phyloP scores from a whole-genome alignment of 1,284 basidiomycete genomes.

The Pholiota adiposa region DNA sequence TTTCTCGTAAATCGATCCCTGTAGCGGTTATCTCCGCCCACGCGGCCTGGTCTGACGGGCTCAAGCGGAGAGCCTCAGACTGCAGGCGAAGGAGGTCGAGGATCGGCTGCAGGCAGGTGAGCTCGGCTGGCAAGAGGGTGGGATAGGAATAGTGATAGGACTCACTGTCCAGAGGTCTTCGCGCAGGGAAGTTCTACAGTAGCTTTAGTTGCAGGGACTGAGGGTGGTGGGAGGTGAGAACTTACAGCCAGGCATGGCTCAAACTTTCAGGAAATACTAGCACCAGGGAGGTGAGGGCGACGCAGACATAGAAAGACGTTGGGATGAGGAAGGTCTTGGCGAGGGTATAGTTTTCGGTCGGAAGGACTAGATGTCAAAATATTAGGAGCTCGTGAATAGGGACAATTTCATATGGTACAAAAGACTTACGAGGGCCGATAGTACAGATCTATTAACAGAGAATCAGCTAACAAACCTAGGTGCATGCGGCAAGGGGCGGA shows the following conservation, averaged over 20 bases:
- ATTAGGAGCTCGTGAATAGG: constrained; percentile 13
- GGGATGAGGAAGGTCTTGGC: constrained; percentile 63
- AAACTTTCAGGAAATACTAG: constrained; percentile 78
- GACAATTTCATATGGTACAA: no score
- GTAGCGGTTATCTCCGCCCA: constrained; percentile 35
- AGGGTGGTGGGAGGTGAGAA: neutral
- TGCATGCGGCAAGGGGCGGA: neutral
- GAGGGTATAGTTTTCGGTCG: constrained; percentile 66
- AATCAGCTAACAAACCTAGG: neutral
- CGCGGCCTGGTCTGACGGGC: constrained; percentile 35
- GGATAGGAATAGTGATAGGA: no score
- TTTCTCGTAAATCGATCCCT: constrained; percentile 28
- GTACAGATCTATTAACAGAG: constrained; percentile 43
- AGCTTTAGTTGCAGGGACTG: neutral
- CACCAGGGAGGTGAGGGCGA: constrained; percentile 58
- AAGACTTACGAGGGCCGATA: constrained; percentile 43
- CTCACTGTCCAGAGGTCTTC: constrained; percentile 44
- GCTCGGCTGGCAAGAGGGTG: neutral
- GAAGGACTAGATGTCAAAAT: constrained; percentile 57
- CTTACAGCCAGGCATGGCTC: constrained; percentile 55
- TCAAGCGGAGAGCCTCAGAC: constrained; percentile 34
- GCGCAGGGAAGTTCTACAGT: constrained; percentile 38
- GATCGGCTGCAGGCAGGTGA: constrained; percentile 32
- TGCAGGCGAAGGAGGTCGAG: constrained; percentile 35
- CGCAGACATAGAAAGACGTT: constrained; percentile 60